These are phyloP conservation scores for Crithidia expoeki DNA, from an alignment of 208 protist species.

Conservation along the genomic window DNA sequence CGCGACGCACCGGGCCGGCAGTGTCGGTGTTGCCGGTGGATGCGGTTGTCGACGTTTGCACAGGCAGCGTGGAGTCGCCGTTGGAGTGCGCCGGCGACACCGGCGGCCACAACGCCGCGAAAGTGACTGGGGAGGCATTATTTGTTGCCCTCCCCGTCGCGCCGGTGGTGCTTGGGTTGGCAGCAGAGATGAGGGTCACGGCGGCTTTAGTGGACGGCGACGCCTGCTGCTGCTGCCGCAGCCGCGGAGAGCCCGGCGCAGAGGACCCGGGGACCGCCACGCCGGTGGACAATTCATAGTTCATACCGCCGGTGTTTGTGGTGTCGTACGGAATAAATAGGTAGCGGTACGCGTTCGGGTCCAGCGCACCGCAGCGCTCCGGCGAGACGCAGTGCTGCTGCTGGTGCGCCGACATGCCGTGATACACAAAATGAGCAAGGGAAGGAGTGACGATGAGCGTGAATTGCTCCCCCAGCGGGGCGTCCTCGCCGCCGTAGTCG, in stretches of 20 bases:
- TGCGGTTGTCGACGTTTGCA: constrained; percentile 9
- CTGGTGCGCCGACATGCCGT: constrained; percentile 29
- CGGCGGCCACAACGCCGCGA: constrained; percentile 7
- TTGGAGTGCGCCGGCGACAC: constrained; percentile 18
- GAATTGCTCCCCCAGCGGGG: constrained; percentile 58
- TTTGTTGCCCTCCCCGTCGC: constrained; percentile 4
- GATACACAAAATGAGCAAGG: constrained; percentile 58
- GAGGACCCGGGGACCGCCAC: not conserved
- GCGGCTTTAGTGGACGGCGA: not conserved
- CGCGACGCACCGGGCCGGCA: not conserved
- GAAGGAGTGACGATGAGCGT: constrained; percentile 76
- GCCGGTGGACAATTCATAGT: not conserved
- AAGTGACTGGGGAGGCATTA: constrained; percentile 1
- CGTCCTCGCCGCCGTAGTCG: constrained; percentile 38
- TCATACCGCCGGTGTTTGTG: not conserved
- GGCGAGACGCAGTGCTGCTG: not conserved
- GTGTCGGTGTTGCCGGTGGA: not conserved
- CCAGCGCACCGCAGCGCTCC: constrained; percentile 18
- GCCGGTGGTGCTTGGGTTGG: not conserved
- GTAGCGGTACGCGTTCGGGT: constrained; percentile 31
- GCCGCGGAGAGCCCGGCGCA: constrained; percentile 2
- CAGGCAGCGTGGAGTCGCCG: constrained; percentile 14
- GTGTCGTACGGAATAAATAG: constrained; percentile 34
- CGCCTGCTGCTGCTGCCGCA: constrained; percentile 1
- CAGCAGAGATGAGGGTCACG: not conserved